Evolutionary conservation across 176 grass and related monocot species (phyloP).

Genomic region (Cymbopogon citratus): DNA sequence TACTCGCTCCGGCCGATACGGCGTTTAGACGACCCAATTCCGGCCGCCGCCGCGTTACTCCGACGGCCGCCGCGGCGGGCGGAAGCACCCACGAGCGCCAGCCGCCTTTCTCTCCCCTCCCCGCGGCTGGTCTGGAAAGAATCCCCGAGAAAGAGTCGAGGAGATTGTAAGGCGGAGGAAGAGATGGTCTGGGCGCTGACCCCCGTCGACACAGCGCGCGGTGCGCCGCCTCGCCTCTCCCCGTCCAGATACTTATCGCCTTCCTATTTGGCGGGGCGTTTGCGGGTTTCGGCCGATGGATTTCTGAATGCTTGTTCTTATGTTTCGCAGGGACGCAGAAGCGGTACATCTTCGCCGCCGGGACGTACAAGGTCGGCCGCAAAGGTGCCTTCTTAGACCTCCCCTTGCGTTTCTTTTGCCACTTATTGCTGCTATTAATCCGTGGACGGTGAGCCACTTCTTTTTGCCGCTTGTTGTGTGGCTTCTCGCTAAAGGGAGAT

Average conservation of each 20-base stretch:
- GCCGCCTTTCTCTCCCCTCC: background rate
- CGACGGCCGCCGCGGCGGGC: constrained; percentile 16
- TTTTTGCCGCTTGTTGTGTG: too few species aligned
- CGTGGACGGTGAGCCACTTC: too few species aligned
- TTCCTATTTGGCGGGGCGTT: background rate
- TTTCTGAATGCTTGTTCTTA: too few species aligned
- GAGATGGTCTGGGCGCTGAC: constrained; percentile 77
- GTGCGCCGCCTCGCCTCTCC: constrained; percentile 26
- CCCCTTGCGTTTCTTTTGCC: too few species aligned
- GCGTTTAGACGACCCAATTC: background rate
- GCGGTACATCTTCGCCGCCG: too few species aligned
- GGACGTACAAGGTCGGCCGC: too few species aligned
- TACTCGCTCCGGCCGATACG: background rate
- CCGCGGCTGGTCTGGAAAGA: background rate
- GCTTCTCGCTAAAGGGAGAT: too few species aligned
- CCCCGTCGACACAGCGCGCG: constrained; percentile 51
- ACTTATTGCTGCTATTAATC: too few species aligned
- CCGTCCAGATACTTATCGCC: background rate
- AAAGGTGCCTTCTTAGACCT: too few species aligned
- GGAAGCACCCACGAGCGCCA: background rate
- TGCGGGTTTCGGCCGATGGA: too few species aligned
- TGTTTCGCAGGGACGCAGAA: too few species aligned
- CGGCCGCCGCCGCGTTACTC: background rate
- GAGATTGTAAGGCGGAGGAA: background rate
- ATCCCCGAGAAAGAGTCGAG: background rate